Percentiles rank a stretch among this genome's conserved stretches.
Conservation (phyloP, 2,329 filamentous ascomycete species). For the Leptographium lundbergii region DNA sequence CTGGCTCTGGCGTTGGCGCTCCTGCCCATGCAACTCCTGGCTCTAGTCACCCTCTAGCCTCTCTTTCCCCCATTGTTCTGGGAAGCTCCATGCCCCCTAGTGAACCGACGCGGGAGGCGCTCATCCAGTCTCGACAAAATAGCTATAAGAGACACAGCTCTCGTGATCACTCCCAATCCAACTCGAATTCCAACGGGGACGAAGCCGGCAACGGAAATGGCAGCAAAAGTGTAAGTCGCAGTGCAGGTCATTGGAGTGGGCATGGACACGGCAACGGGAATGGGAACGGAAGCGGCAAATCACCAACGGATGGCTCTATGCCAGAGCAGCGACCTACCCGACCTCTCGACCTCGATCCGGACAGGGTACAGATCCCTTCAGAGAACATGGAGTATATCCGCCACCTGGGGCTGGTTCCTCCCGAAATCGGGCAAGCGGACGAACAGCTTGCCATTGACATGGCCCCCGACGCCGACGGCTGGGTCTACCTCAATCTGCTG, state of each 20-base stretch:
- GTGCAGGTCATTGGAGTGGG: constrained; percentile 27
- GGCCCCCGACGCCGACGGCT: constrained; percentile 54
- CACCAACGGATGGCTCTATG: constrained; percentile 23
- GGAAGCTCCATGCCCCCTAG: neutral
- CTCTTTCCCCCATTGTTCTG: neutral
- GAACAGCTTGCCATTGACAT: constrained; percentile 28
- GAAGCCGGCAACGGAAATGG: constrained; percentile 15
- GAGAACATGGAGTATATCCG: constrained; percentile 74
- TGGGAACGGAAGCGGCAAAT: constrained; percentile 17
- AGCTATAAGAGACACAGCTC: constrained; percentile 27
- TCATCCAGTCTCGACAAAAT: constrained; percentile 26
- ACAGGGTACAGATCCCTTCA: constrained; percentile 59
- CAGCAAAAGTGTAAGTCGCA: constrained; percentile 22
- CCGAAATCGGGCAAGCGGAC: constrained; percentile 31
- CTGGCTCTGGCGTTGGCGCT: neutral
- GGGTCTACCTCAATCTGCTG: constrained; percentile 72
- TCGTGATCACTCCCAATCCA: constrained; percentile 31
- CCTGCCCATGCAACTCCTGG: neutral
- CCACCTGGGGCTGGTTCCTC: constrained; percentile 55
- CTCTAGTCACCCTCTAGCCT: neutral
- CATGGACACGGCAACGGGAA: constrained; percentile 10
- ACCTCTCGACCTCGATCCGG: constrained; percentile 63
- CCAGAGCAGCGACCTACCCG: constrained; percentile 67
- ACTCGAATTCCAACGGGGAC: constrained; percentile 37
- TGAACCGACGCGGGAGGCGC: constrained; percentile 29